A percentile compares a stretch with the other conserved stretches of the same genome.
Conservation (phyloP, 1,284 basidiomycete genomes). For the Xerocomus minutiporus region DNA sequence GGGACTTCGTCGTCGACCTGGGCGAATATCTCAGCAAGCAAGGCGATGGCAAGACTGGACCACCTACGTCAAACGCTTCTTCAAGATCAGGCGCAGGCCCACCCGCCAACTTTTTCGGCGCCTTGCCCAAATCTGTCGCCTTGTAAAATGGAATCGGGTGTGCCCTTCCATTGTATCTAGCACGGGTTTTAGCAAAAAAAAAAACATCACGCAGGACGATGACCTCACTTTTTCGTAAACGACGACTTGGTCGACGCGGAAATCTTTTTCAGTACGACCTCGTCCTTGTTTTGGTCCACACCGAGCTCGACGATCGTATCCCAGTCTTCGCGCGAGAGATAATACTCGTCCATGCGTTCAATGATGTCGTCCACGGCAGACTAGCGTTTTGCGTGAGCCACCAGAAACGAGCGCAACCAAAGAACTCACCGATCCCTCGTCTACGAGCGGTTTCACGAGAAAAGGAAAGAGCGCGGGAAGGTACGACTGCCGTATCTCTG, state of each 20-base stretch:
- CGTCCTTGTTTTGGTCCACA: constrained; percentile 75
- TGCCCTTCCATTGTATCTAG: constrained; percentile 79
- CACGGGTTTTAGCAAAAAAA: not conserved
- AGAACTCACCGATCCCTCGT: constrained; percentile 57
- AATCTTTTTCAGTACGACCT: constrained; percentile 78
- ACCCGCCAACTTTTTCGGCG: constrained; percentile 70
- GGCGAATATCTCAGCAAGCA: not conserved
- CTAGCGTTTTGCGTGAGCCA: constrained; percentile 37
- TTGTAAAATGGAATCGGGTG: constrained; percentile 93
- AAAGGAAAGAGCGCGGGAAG: constrained; percentile 80
- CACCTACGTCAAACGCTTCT: constrained; percentile 68
- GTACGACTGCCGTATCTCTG: constrained; percentile 89
- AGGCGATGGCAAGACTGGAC: not conserved
- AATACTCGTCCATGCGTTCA: constrained; percentile 90
- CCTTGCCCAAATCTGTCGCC: constrained; percentile 71
- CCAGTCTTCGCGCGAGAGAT: constrained; percentile 91
- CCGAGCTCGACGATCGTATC: constrained; percentile 93
- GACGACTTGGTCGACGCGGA: constrained; percentile 75
- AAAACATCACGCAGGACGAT: not conserved
- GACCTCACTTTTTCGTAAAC: constrained; percentile 74
- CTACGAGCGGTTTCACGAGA: constrained; percentile 76
- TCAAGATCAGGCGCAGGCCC: constrained; percentile 83
- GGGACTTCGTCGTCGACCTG: constrained; percentile 49
- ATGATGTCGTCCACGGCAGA: constrained; percentile 81
- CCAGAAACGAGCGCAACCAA: not conserved